Evolutionary conservation across 257 asterid species (phyloP).

Genomic region (Scutellaria barbata): DNA sequence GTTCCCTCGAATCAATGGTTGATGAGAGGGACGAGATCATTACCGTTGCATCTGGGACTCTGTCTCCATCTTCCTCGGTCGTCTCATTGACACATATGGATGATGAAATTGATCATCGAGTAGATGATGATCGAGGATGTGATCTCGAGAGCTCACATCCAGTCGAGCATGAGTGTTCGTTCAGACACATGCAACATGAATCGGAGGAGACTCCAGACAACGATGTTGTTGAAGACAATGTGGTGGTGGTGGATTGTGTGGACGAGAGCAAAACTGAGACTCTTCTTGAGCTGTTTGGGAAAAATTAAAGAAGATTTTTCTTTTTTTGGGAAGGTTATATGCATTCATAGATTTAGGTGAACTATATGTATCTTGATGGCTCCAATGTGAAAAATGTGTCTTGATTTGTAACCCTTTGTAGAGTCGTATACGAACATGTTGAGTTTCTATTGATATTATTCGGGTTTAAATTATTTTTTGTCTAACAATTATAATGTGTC

Average conservation of each 20-base stretch:
- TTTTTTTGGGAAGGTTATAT: not conserved
- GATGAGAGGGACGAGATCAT: slow-evolving; percentile 74
- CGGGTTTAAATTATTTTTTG: too few species aligned
- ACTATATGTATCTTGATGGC: too few species aligned
- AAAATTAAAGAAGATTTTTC: slow-evolving; percentile 38
- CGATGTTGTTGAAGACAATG: slow-evolving; percentile 27
- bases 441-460: too few species aligned
- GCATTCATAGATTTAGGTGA: too few species aligned
- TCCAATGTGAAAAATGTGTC: too few species aligned
- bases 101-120: not conserved
- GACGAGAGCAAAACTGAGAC: slow-evolving; percentile 50
- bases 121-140: slow-evolving; percentile 34
- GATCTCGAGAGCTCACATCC: slow-evolving; percentile 32
- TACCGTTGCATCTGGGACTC: slow-evolving; percentile 69
- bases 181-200: slow-evolving; percentile 40
- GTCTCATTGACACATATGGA: slow-evolving; percentile 50
- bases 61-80: slow-evolving; percentile 67
- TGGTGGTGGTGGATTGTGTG: slow-evolving; percentile 16
- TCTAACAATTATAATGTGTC: too few species aligned
- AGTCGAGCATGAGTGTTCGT: slow-evolving; percentile 35
- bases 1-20: slow-evolving; percentile 57
- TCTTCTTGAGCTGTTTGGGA: slow-evolving; percentile 58
- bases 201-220: slow-evolving; percentile 34
- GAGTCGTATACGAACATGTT: too few species aligned
- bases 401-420: too few species aligned